These are phyloP conservation scores for Pseudocercospora pini-densiflorae DNA, from an alignment of 2,329 filamentous ascomycete species.

Conservation along the genomic window DNA sequence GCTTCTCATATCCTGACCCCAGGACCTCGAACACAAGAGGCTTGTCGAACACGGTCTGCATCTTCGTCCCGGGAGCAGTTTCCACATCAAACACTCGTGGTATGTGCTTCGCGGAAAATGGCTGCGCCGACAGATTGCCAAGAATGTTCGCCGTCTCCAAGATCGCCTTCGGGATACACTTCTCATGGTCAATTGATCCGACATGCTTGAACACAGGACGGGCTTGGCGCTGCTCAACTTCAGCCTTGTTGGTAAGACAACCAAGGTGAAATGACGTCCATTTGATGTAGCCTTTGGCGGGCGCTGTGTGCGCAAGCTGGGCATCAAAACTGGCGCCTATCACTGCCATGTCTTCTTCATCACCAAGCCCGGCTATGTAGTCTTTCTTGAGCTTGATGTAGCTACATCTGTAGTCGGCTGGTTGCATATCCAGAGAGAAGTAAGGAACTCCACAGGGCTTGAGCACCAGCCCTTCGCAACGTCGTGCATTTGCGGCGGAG, in stretches of 20 bases:
- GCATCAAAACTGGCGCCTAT: slow-evolving; percentile 75
- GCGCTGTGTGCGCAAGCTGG: slow-evolving; percentile 61
- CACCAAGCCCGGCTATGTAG: slow-evolving; percentile 77
- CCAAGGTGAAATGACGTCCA: slow-evolving; percentile 85
- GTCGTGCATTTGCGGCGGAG: slow-evolving; percentile 65
- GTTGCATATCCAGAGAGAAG: slow-evolving; percentile 52
- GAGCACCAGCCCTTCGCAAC: slow-evolving; percentile 78
- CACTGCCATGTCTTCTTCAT: slow-evolving; percentile 81
- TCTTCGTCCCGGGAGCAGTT: slow-evolving; percentile 30
- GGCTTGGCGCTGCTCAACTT: slow-evolving; percentile 56
- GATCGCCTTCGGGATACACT: slow-evolving; percentile 52
- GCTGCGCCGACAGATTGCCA: slow-evolving; percentile 44
- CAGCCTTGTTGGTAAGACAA: slow-evolving; percentile 71
- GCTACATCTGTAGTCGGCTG: slow-evolving; percentile 26
- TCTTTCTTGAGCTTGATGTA: slow-evolving; percentile 88
- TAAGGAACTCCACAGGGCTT: slow-evolving; percentile 79
- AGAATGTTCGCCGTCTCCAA: slow-evolving; percentile 49
- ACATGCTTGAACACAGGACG: slow-evolving; percentile 69
- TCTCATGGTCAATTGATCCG: slow-evolving; percentile 54
- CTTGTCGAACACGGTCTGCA: slow-evolving; percentile 64
- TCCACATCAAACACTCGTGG: slow-evolving; percentile 32
- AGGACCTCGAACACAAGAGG: slow-evolving; percentile 81
- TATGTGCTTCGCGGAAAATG: slow-evolving; percentile 31
- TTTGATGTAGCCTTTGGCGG: slow-evolving; percentile 48
- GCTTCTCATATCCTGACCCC: slow-evolving; percentile 78